Base-by-base conservation (phyloP, 805 yeast genomes). In the Yamadazyma nakazawae region DNA sequence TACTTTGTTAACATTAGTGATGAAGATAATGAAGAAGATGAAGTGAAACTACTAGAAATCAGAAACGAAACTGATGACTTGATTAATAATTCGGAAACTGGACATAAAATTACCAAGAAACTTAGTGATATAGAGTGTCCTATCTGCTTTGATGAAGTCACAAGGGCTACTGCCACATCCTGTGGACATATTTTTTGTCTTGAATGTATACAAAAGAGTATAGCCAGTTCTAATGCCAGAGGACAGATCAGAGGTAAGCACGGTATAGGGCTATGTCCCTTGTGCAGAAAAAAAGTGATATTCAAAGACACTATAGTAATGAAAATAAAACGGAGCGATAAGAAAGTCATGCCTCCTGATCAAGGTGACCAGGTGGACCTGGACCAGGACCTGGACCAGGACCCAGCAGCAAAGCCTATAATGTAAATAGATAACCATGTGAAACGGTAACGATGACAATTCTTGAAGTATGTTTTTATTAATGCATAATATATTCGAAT, bases 181-280 rank as follows among this genome's bases (percentile, higher is more conserved):
- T 72, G 77, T 52, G 77, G 77, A 14, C 77, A 72, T 48, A 57
- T 72, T 2, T 72, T 68, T 53, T 72, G 77, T 46, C 53, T 72
- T 9, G 74, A 68, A 32, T 72, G 77, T 50, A 61, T 72, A 14
- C 75, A 66, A 54, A 68, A 64, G 47, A 65, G 74, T 50, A 55
- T 72, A 2, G 54, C 74, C 5, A 60, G 70, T 32, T 68, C 74
- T 1, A 58, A 62, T 40, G 76, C 77, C 18, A 56, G 76, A 11
- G 77, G 77, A 8, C 77, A 72, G 50, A 64, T 64, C 5, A 51
- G 65, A 16, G 69, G 71, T 2, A 56, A 57, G 34, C 55, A 59
- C 41, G 76, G 76, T 7, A 61, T 61, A 2, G 77, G 77, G 0
- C 57, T 70, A 13, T 72, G 77, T 56, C 77, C 77, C 5, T 58